Evolutionary conservation across 371 early-diverging fungal genomes (phyloP).

Genomic region (Sporodiniella umbellata): DNA sequence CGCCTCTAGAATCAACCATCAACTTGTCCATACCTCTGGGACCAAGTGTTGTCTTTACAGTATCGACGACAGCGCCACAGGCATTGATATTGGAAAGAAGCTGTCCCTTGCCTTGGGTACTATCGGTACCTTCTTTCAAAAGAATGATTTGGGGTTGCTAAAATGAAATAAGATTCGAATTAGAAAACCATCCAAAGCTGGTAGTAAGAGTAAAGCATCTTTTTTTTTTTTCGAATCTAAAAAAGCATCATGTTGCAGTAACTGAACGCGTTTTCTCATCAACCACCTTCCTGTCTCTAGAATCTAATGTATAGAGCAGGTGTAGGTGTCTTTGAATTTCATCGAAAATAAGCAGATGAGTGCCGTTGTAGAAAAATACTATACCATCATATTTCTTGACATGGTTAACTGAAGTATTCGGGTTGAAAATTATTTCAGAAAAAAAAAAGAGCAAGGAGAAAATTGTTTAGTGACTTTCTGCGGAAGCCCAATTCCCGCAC

Average conservation of each 20-base stretch:
- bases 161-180: neutral
- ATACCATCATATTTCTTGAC: neutral
- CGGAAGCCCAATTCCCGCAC: too few species aligned
- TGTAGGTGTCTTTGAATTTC: too few species aligned
- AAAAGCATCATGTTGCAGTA: neutral
- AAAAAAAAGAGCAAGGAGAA: too few species aligned
- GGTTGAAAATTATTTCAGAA: too few species aligned
- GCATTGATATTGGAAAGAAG: slow-evolving; percentile 98
- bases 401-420: too few species aligned
- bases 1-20: slow-evolving; percentile 91
- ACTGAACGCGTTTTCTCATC: neutral
- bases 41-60: slow-evolving; percentile 97
- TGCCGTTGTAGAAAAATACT: neutral
- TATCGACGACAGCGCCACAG: slow-evolving; percentile 93
- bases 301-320: too few species aligned
- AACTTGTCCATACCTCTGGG: slow-evolving; percentile 99
- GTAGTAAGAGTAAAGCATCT: neutral
- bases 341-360: too few species aligned
- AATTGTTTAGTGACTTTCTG: too few species aligned
- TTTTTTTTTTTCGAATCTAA: neutral
- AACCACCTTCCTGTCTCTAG: too few species aligned
- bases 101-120: slow-evolving; percentile 98
- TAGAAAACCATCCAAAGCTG: neutral
- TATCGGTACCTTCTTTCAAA: slow-evolving; percentile 98
- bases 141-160: slow-evolving; percentile 98